Percentiles rank a stretch among this genome's conserved stretches.
phyloP scores from a whole-genome alignment of 2,329 filamentous ascomycete genomes.

The Fusarium sp. region DNA sequence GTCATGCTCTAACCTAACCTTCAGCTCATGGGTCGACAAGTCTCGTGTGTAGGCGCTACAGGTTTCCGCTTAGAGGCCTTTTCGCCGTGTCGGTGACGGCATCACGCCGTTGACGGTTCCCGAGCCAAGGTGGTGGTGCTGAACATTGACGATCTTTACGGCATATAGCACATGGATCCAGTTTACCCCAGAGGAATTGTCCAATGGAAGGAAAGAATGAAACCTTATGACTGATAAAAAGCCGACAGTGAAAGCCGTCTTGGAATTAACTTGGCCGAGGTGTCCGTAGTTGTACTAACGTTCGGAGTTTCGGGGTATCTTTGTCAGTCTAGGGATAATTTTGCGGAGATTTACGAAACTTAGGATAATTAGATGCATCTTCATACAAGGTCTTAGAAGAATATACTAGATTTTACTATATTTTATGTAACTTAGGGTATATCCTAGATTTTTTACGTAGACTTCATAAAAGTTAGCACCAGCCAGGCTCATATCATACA shows the following conservation, averaged over 20 bases:
- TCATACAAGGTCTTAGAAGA: no score
- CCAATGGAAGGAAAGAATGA: constrained; percentile 19
- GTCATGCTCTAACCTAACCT: constrained; percentile 12
- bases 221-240: background rate
- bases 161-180: constrained; percentile 16
- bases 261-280: constrained; percentile 1
- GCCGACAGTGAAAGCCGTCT: constrained; percentile 8
- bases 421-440: no score
- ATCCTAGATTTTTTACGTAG: no score
- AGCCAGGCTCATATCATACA: no score
- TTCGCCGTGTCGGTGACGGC: constrained; percentile 15
- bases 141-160: constrained; percentile 31
- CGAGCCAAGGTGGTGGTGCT: constrained; percentile 13
- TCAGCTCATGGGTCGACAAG: constrained; percentile 7
- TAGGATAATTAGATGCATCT: no score
- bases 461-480: no score
- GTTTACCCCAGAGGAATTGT: constrained; percentile 17
- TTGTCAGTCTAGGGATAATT: no score
- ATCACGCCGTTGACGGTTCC: constrained; percentile 14
- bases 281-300: background rate
- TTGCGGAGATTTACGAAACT: no score
- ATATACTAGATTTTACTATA: no score
- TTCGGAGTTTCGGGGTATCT: constrained; percentile 37
- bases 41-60: background rate
- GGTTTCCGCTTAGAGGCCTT: constrained; percentile 4